Base-by-base conservation (phyloP, 345 rosid genomes). In the Eutrema japonicum region DNA sequence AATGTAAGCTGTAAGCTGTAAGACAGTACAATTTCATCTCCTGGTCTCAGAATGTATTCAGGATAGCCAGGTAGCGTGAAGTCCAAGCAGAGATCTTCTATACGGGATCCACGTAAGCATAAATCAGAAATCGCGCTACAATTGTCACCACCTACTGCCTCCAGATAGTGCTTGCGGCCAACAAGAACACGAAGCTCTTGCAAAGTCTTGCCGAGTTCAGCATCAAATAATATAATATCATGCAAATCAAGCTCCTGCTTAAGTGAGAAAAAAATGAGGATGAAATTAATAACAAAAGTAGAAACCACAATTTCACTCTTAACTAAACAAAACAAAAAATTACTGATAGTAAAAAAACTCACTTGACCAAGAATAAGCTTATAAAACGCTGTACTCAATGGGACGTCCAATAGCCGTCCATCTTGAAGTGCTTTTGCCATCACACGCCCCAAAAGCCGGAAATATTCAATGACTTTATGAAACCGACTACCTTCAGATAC, bases 391-490 rank as follows among this genome's bases (percentile, higher is more conserved):
- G 91, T 81, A 5, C 97, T 90, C 68, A 96, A 71, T 40, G 97
- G 90, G 69, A 96, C 78, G 78, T 96, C 99, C 83, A 96, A 73
- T 68, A 96, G 90, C 64, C 99, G 85, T 60, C 99, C 99, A 80
- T 96, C 99, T 85, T 96, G 99, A 83, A 96, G 97, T 80, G 99
- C 98, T 84, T 96, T 96, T 32, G 99, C 98, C 93, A 90, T 89
- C 71, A 89, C 93, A 64, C 98, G 98, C 56, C 99, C 99, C 80
- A 90, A 81, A 75, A 96, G 80, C 50, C 95, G 88, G 82, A 96
- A 96, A 77, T 96, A 84, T 67, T 92, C 98, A 48, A 82, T 63
- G 13, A 82, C 97, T 82, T 88, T 92, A 64, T 68, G 76, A 13
- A 96, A 83, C 71, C 79, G 88, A 77, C 87, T 86, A 60, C 89